phyloP scores from a whole-genome alignment of 192 early-diverging fungal genomes.

The Podila horticola region DNA sequence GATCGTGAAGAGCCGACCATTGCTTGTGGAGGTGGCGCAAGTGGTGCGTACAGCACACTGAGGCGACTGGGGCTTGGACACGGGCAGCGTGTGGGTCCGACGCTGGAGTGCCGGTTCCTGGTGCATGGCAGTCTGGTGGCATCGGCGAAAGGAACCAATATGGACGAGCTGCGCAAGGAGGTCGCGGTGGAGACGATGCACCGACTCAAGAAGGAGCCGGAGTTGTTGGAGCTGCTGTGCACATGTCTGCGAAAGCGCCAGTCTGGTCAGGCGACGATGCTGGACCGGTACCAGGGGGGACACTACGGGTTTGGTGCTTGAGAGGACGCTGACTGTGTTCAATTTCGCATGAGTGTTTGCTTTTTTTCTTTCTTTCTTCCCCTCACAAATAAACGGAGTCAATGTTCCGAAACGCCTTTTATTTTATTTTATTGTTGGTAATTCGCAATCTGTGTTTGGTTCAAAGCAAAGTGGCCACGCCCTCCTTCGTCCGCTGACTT shows the following conservation, averaged over 20 bases:
- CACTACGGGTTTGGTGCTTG: too few species aligned
- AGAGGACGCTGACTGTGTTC: too few species aligned
- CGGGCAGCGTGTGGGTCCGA: too few species aligned
- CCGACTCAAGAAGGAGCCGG: conserved; percentile 5
- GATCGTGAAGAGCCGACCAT: background rate
- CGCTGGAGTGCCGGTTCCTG: conserved; percentile 15
- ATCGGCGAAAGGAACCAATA: conserved; percentile 12
- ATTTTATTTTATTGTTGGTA: too few species aligned
- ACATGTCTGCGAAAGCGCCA: conserved; percentile 9
- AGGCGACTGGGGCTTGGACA: conserved; percentile 10
- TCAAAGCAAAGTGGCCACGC: too few species aligned
- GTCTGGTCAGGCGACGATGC: conserved; percentile 8
- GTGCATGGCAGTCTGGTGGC: conserved; percentile 23
- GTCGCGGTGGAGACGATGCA: conserved; percentile 6
- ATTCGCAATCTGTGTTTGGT: too few species aligned
- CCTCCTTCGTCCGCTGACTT: conserved; percentile 30
- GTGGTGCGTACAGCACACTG: background rate
- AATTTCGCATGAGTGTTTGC: too few species aligned
- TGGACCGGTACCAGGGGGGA: conserved; percentile 3
- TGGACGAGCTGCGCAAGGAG: conserved; percentile 29
- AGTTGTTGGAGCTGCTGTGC: conserved; percentile 19
- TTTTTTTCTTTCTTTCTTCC: too few species aligned
- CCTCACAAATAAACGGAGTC: too few species aligned
- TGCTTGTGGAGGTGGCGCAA: background rate
- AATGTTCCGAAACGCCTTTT: too few species aligned